Evolutionary conservation across 2,329 filamentous ascomycete species (phyloP).

Genomic region (Neofusicoccum cordaticola): DNA sequence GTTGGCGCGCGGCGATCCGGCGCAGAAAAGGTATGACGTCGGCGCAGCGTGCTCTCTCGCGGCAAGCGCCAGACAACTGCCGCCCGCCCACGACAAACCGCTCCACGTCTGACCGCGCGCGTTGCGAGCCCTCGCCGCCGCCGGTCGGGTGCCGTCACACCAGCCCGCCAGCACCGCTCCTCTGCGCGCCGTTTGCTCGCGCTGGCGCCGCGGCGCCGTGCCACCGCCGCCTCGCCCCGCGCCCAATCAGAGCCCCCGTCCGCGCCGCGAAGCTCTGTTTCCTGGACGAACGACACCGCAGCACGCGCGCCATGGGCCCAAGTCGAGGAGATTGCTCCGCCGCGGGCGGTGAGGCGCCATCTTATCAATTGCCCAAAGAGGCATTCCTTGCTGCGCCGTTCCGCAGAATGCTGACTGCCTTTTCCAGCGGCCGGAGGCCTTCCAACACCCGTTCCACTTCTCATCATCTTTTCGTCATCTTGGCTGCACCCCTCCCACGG

Average conservation of each 20-base stretch:
- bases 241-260: not conserved
- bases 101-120: not conserved
- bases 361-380: not conserved
- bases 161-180: not conserved
- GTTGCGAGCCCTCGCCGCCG: not conserved
- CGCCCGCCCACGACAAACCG: not conserved
- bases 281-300: not conserved
- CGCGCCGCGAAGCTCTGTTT: not conserved
- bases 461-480: not conserved
- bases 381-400: conserved; percentile 1
- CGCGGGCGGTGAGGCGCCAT: conserved; percentile 9
- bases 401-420: not conserved
- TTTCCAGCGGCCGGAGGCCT: not conserved
- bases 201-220: not conserved
- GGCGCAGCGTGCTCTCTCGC: not conserved
- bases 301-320: not conserved
- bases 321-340: not conserved
- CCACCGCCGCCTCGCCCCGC: not conserved
- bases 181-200: too few species aligned
- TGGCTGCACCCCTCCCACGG: not conserved
- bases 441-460: not conserved
- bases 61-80: not conserved
- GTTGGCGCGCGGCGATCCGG: conserved; percentile 3
- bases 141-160: not conserved
- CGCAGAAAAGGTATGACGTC: conserved; percentile 6